phyloP scores from a whole-genome alignment of 1,139 yeast species.

The Protomyces pachydermus region DNA sequence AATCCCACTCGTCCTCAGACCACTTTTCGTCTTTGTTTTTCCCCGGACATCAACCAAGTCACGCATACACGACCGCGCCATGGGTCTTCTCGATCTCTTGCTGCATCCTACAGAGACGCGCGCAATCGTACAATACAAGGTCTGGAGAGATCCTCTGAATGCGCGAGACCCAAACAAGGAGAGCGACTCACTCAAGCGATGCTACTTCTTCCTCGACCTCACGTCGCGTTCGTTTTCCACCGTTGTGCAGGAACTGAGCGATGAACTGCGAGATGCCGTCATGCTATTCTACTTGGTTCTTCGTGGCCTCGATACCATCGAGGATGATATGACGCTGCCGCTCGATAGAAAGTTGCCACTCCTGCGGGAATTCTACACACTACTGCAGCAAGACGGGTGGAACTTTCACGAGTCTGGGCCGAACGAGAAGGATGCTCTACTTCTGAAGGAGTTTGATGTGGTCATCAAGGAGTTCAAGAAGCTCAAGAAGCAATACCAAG shows the following conservation, averaged over 20 bases:
- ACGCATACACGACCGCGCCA: neutral
- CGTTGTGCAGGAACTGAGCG: conserved; percentile 85
- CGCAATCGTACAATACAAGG: conserved; percentile 33
- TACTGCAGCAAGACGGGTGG: conserved; percentile 66
- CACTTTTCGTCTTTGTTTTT: neutral
- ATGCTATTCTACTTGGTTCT: conserved; percentile 79
- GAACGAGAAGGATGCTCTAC: conserved; percentile 73
- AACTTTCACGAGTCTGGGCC: conserved; percentile 67
- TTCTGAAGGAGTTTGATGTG: conserved; percentile 66
- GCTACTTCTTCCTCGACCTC: conserved; percentile 60
- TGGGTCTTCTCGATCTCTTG: conserved; percentile 17
- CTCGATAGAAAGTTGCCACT: conserved; percentile 68
- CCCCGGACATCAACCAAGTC: too few species aligned
- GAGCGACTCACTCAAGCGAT: conserved; percentile 51
- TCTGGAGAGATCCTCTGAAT: conserved; percentile 46
- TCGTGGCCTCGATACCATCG: conserved; percentile 91
- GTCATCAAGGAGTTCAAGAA: conserved; percentile 67
- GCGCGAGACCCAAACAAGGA: conserved; percentile 49
- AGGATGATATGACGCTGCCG: conserved; percentile 88
- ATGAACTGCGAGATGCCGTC: conserved; percentile 75
- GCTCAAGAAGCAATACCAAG: conserved; percentile 71
- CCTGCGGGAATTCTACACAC: conserved; percentile 61
- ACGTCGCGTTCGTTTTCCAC: conserved; percentile 92
- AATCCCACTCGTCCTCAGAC: neutral
- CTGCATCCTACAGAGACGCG: conserved; percentile 31